These are phyloP conservation scores for Lepiota brunneoincarnata DNA, from an alignment of 768 basidiomycete species.

Conservation along the genomic window DNA sequence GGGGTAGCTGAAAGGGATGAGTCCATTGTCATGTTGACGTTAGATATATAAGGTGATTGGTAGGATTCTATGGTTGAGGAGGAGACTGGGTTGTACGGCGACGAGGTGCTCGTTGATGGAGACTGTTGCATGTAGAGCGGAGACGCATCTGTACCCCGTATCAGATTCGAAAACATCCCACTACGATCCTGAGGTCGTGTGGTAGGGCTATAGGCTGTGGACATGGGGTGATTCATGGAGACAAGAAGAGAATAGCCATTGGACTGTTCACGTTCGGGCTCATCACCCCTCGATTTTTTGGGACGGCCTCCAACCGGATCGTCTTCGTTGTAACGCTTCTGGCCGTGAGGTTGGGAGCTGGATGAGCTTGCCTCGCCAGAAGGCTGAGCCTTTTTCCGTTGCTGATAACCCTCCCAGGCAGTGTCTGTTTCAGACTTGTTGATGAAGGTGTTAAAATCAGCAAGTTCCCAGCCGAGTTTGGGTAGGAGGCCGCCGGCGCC, in stretches of 20 bases:
- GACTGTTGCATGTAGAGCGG: slow-evolving; percentile 61
- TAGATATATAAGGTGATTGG: slow-evolving; percentile 50
- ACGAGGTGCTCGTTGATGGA: slow-evolving; percentile 34
- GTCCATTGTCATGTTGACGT: slow-evolving; percentile 58
- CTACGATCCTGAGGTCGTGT: slow-evolving; percentile 43
- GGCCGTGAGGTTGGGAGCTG: slow-evolving; percentile 20
- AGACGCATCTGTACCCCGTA: slow-evolving; percentile 50
- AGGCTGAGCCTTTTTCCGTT: slow-evolving; percentile 50
- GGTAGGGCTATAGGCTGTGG: slow-evolving; percentile 44
- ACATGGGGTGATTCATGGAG: slow-evolving; percentile 43
- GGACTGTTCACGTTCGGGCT: slow-evolving; percentile 29
- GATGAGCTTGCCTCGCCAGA: slow-evolving; percentile 20
- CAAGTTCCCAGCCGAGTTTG: slow-evolving; percentile 74
- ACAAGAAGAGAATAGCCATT: slow-evolving; percentile 58
- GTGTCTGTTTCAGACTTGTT: slow-evolving; percentile 91
- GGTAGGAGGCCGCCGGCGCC: slow-evolving; percentile 76
- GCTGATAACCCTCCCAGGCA: slow-evolving; percentile 85
- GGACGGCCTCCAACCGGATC: slow-evolving; percentile 34
- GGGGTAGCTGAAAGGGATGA: slow-evolving; percentile 48
- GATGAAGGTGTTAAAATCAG: slow-evolving; percentile 78
- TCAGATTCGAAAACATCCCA: slow-evolving; percentile 58
- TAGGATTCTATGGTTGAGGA: slow-evolving; percentile 38
- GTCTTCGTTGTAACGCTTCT: slow-evolving; percentile 58
- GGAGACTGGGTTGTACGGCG: slow-evolving; percentile 37
- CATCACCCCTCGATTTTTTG: slow-evolving; percentile 52